phyloP scores from a whole-genome alignment of 192 early-diverging fungal species.

The Piromyces finnis region DNA sequence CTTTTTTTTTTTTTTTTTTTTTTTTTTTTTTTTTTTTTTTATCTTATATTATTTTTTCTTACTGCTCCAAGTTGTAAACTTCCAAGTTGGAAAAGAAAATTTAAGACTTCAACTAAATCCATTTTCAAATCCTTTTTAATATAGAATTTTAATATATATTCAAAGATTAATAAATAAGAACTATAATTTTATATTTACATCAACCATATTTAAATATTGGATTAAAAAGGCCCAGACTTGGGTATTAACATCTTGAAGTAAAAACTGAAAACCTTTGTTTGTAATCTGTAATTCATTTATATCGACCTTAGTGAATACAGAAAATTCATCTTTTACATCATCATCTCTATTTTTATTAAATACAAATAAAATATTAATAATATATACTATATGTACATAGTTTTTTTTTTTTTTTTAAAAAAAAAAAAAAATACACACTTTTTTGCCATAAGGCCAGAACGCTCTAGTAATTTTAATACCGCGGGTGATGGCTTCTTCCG shows the following conservation, averaged over 20 bases:
- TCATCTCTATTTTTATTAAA: background rate
- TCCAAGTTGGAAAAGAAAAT: slow-evolving; percentile 85
- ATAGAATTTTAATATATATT: background rate
- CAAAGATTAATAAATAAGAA: background rate
- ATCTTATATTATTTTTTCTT: too few relatives aligned
- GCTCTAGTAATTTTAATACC: slow-evolving; percentile 50
- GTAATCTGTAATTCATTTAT: slow-evolving; percentile 50
- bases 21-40: too few relatives aligned
- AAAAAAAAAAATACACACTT: slow-evolving; percentile 4
- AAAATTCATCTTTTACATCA: slow-evolving; percentile 1
- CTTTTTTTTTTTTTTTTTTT: too few relatives aligned
- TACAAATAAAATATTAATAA: background rate
- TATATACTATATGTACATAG: too few relatives aligned
- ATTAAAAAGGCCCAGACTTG: slow-evolving; percentile 93
- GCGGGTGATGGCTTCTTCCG: slow-evolving; percentile 44
- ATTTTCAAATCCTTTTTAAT: slow-evolving; percentile 19
- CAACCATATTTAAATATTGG: slow-evolving; percentile 77
- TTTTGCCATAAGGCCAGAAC: slow-evolving; percentile 55
- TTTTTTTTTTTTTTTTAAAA: too few relatives aligned
- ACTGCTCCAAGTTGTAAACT: slow-evolving; percentile 74
- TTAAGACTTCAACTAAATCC: slow-evolving; percentile 85
- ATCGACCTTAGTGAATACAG: slow-evolving; percentile 8
- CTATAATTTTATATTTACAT: too few relatives aligned
- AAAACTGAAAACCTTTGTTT: slow-evolving; percentile 92
- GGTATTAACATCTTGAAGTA: slow-evolving; percentile 79